Percentiles rank a stretch among this genome's conserved stretches.
Evolutionary conservation across 192 early-diverging fungal genomes (phyloP).

Genomic region (Phycomyces nitens): DNA sequence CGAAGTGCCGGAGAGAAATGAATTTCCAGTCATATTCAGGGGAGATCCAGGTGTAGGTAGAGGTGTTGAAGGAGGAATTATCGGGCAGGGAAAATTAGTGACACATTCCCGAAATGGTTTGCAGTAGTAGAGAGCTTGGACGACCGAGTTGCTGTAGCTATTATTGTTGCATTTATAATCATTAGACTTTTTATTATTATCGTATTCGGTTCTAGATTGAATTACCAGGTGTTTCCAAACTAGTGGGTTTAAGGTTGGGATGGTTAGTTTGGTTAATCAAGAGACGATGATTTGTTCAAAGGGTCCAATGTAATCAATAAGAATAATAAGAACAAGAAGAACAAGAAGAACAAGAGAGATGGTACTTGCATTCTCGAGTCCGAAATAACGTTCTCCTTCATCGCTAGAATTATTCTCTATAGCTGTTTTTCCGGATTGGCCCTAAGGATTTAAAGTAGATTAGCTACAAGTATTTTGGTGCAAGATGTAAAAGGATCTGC

Average conservation of each 20-base stretch:
- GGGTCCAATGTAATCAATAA: neutral
- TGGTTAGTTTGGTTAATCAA: too few relatives aligned
- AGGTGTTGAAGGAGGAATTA: conserved; percentile 12
- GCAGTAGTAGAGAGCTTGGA: conserved; percentile 96
- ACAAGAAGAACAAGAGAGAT: neutral
- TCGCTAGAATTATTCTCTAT: conserved; percentile 47
- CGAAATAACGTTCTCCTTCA: conserved; percentile 77
- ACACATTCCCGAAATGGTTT: conserved; percentile 92
- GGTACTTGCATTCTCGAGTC: conserved; percentile 78
- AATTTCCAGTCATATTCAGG: neutral
- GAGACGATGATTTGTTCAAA: neutral
- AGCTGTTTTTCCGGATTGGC: conserved; percentile 38
- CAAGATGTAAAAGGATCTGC: neutral
- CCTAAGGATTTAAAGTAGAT: conserved; percentile 19
- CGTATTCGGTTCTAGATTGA: conserved; percentile 1
- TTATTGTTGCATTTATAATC: neutral
- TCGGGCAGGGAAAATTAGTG: conserved; percentile 63
- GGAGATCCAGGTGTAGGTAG: conserved; percentile 12
- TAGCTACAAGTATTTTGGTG: neutral
- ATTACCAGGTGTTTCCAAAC: conserved; percentile 88
- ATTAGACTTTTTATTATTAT: neutral
- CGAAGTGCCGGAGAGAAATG: neutral
- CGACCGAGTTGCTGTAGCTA: conserved; percentile 93
- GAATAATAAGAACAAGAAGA: neutral
- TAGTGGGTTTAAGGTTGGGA: conserved; percentile 19